Evolutionary conservation across 164 flowering plant genomes (phyloP).

Genomic region (Stephania japonica): DNA sequence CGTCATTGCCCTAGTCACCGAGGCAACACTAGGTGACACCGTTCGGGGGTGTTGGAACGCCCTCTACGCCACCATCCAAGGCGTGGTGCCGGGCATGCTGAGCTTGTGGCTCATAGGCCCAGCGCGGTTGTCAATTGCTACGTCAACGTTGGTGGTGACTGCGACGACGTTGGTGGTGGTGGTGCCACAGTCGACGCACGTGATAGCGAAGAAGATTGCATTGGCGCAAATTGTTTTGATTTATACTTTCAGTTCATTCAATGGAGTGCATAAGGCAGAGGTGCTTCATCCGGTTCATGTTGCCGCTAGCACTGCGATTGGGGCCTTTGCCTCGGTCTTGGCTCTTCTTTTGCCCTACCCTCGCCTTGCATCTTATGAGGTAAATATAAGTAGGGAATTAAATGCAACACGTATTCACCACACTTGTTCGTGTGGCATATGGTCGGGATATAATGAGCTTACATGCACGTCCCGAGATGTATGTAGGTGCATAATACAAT

Average conservation of each 20-base stretch:
- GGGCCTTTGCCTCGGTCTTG: conserved; percentile 55
- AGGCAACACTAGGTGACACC: conserved; percentile 66
- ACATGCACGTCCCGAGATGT: too few species aligned
- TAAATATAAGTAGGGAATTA: too few species aligned
- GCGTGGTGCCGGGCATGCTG: conserved; percentile 47
- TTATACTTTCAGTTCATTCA: conserved; percentile 38
- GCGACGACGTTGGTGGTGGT: conserved; percentile 47
- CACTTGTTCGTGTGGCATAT: too few species aligned
- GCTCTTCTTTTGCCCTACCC: conserved; percentile 71
- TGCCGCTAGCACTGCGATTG: conserved; percentile 61
- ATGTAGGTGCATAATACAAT: too few species aligned
- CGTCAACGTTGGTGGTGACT: conserved; percentile 41
- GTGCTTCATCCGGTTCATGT: conserved; percentile 61
- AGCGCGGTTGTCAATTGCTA: conserved; percentile 22
- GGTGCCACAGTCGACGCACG: conserved; percentile 44
- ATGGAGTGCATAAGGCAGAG: conserved; percentile 33
- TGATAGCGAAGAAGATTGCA: conserved; percentile 56
- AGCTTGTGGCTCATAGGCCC: conserved; percentile 62
- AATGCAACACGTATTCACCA: too few species aligned
- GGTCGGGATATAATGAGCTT: too few species aligned
- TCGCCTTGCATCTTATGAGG: conserved; percentile 54
- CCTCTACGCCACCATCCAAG: conserved; percentile 52
- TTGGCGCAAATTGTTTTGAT: conserved; percentile 63
- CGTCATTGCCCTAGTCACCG: conserved; percentile 43
- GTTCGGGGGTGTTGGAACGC: conserved; percentile 52